Base-by-base conservation (phyloP, 805 yeast species). In the Lipomyces chichibuensis region DNA sequence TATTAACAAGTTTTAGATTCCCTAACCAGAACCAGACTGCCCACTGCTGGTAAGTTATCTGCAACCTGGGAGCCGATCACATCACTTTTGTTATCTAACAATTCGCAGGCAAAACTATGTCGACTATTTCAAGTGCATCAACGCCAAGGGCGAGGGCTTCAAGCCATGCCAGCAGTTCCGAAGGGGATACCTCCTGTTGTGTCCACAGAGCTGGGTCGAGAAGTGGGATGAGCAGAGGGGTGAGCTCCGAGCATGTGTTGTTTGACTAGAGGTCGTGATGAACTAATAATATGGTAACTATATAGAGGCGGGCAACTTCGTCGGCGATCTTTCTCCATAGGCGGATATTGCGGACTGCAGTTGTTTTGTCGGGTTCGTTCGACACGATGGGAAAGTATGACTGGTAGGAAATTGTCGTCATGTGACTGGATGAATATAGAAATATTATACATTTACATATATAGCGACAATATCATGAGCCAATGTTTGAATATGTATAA, bases 1-100 rank as follows among this genome's bases (percentile, higher is more conserved):
- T 7, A n/a, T n/a, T 43, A 43, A 43, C 49, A 43, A 43, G 20
- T 17, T 43, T 43, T 49, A 69, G 97, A 81, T 93, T 93, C 88
- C 98, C 99, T 74, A 87, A 92, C 85, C 93, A 88, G 81, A 94
- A 94, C 88, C 99, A 94, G 83, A 91, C 98, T 77, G 92, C 90
- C 84, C 97, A 94, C 85, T 95, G 98, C 85, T 96, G 94, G 88
- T 69, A 57, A 29, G 69, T 68, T 17, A 9, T n/a, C 8, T 43
- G 49, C 43, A 37, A 17, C 20, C 25, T 7, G 1, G 17, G 14
- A 37, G 14, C 39, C 2, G 14, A 37, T 11, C 14, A 37, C 39
- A 37, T 14, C 9, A 14, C 39, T 54, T n/a, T 29, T 53, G 56
- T 23, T 5, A 39, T 43, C 49, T 43, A n/a, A 43, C 20, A 43